Percentiles rank a stretch among this genome's conserved stretches.
These are phyloP conservation scores for Sporothrix pseudoabietina DNA, from an alignment of 2,329 filamentous ascomycete species.

Conservation along the genomic window DNA sequence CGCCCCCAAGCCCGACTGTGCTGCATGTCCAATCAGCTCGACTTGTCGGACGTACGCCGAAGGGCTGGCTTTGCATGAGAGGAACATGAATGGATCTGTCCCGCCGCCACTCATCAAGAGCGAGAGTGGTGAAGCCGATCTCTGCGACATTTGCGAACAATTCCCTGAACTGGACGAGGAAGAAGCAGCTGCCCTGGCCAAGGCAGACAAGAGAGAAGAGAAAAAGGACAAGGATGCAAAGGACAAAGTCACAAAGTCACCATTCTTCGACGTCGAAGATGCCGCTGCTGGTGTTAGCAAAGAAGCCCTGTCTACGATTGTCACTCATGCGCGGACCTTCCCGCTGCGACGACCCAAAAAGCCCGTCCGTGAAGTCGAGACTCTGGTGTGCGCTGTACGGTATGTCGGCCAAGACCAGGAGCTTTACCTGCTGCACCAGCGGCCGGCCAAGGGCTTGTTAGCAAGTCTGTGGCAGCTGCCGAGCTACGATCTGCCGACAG, in stretches of 20 bases:
- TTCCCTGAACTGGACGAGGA: slow-evolving; percentile 45
- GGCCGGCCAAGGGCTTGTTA: slow-evolving; percentile 57
- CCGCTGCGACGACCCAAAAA: slow-evolving; percentile 57
- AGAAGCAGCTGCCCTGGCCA: slow-evolving; percentile 32
- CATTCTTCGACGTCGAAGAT: slow-evolving; percentile 40
- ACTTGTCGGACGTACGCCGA: slow-evolving; percentile 57
- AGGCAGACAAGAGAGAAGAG: slow-evolving; percentile 7
- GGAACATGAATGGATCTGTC: not conserved
- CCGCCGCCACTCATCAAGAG: not conserved
- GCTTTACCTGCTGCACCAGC: slow-evolving; percentile 52
- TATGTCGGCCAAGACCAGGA: slow-evolving; percentile 35
- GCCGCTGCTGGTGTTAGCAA: slow-evolving; percentile 12
- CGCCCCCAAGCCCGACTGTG: slow-evolving; percentile 60
- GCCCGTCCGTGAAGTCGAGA: slow-evolving; percentile 55
- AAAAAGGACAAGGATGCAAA: not conserved
- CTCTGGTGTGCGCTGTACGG: slow-evolving; percentile 56
- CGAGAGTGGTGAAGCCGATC: slow-evolving; percentile 45
- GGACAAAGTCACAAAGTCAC: slow-evolving; percentile 35
- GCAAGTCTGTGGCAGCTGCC: slow-evolving; percentile 61
- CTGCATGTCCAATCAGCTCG: slow-evolving; percentile 52
- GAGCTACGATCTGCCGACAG: slow-evolving; percentile 41
- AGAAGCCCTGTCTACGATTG: slow-evolving; percentile 39
- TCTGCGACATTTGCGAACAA: slow-evolving; percentile 52
- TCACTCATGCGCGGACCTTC: slow-evolving; percentile 53
- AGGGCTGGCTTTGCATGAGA: slow-evolving; percentile 42